Conservation (phyloP, 2,329 filamentous ascomycete species). For the Verticillium dahliae region DNA sequence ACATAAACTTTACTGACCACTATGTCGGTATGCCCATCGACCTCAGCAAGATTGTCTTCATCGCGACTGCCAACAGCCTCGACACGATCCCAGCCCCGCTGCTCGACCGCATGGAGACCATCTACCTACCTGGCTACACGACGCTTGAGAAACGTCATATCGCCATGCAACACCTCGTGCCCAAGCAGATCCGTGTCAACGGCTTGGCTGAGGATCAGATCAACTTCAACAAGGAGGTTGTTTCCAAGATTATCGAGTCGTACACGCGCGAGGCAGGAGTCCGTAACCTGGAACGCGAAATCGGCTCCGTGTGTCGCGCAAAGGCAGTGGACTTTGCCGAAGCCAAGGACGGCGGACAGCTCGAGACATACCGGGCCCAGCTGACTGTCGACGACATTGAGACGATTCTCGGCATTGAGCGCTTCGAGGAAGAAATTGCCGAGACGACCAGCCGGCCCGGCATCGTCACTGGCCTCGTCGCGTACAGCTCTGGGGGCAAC, state of each 20-base stretch:
- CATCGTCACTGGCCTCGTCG: conserved; percentile 92
- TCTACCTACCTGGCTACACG: conserved; percentile 89
- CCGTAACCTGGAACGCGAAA: conserved; percentile 90
- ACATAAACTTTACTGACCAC: conserved; percentile 89
- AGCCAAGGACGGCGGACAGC: conserved; percentile 66
- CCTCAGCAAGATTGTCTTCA: conserved; percentile 93
- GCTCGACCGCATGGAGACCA: conserved; percentile 95
- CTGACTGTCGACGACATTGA: conserved; percentile 79
- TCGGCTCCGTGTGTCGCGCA: conserved; percentile 87
- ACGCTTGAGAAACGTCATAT: conserved; percentile 96
- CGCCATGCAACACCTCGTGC: conserved; percentile 84
- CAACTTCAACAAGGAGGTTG: conserved; percentile 69
- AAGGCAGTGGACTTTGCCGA: conserved; percentile 96
- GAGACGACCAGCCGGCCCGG: conserved; percentile 79
- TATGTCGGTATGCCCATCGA: conserved; percentile 96
- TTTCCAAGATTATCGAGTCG: conserved; percentile 91
- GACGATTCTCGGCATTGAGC: conserved; percentile 84
- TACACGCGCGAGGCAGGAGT: conserved; percentile 97
- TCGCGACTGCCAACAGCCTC: conserved; percentile 90
- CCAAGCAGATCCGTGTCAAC: conserved; percentile 90
- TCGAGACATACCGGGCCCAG: conserved; percentile 64
- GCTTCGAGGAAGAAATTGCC: conserved; percentile 91
- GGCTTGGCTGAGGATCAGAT: conserved; percentile 70
- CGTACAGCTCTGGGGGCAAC: conserved; percentile 87
- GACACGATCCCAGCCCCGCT: conserved; percentile 94